phyloP scores from a whole-genome alignment of 129 eudicot genomes.

The Oenanthe sinensis region DNA sequence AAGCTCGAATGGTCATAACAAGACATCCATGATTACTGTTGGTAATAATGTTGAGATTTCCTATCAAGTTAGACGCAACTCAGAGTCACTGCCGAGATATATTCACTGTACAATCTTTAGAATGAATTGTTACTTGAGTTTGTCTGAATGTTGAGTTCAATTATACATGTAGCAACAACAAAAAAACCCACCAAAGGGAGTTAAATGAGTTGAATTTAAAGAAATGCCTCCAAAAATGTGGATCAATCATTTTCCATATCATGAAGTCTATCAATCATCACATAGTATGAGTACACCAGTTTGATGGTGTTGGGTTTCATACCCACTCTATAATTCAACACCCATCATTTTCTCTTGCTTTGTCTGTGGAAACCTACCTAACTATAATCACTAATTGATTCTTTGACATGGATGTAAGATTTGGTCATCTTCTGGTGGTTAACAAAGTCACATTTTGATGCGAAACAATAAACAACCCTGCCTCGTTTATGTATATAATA shows the following conservation, averaged over 20 bases:
- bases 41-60: no score
- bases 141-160: no score
- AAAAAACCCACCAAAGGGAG: no score
- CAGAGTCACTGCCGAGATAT: no score
- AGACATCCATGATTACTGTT: no score
- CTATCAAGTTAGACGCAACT: no score
- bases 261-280: background rate
- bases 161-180: no score
- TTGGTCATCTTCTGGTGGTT: background rate
- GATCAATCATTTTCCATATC: background rate
- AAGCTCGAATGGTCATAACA: no score
- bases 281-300: background rate
- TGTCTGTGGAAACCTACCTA: background rate
- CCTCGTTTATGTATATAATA: background rate
- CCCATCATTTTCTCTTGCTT: background rate
- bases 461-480: background rate
- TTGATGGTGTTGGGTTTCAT: background rate
- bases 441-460: background rate
- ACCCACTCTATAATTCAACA: background rate
- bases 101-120: no score
- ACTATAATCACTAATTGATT: background rate
- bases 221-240: no score
- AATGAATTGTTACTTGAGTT: no score
- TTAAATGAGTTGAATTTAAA: no score
- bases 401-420: background rate